These are phyloP conservation scores for Madurella fahalii DNA, from an alignment of 2,329 filamentous ascomycete genomes.

Conservation along the genomic window DNA sequence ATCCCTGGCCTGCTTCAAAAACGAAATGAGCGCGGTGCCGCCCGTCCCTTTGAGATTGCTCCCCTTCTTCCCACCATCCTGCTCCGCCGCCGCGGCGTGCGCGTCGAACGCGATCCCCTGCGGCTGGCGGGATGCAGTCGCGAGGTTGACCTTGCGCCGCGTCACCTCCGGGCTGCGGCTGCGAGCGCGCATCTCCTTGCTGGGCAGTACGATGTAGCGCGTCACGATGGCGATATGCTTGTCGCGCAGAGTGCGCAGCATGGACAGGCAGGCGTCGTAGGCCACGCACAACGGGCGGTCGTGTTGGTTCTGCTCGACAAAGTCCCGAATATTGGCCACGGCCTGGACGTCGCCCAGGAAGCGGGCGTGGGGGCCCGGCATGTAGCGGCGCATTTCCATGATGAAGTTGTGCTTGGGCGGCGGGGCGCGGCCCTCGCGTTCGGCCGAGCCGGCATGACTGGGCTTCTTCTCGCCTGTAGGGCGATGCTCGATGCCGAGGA, in stretches of 20 bases:
- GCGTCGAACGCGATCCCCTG: slow-evolving; percentile 31
- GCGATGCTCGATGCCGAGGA: slow-evolving; percentile 82
- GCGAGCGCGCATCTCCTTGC: slow-evolving; percentile 65
- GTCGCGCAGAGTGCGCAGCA: slow-evolving; percentile 69
- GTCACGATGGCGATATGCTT: slow-evolving; percentile 96
- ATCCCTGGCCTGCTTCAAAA: slow-evolving; percentile 92
- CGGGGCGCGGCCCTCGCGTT: slow-evolving; percentile 38
- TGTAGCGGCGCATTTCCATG: slow-evolving; percentile 93
- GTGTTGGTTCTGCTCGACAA: slow-evolving; percentile 59
- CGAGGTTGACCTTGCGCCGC: slow-evolving; percentile 56
- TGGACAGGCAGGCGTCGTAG: slow-evolving; percentile 83
- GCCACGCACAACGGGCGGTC: slow-evolving; percentile 69
- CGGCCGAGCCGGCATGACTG: slow-evolving; percentile 37
- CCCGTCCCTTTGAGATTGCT: slow-evolving; percentile 80
- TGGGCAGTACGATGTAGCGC: slow-evolving; percentile 89
- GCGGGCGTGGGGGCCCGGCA: slow-evolving; percentile 87
- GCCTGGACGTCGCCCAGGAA: slow-evolving; percentile 77
- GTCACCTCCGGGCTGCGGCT: slow-evolving; percentile 54
- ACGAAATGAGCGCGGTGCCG: slow-evolving; percentile 89
- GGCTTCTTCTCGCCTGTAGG: slow-evolving; percentile 69
- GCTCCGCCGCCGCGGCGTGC: slow-evolving; percentile 9
- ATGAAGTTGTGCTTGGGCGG: slow-evolving; percentile 80
- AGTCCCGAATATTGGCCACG: slow-evolving; percentile 84
- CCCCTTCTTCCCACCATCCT: slow-evolving; percentile 40
- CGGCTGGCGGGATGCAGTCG: slow-evolving; percentile 48